Percentiles rank a stretch among this genome's conserved stretches.
Conservation (phyloP, 805 yeast species). For the Schwanniomyces sp. region DNA sequence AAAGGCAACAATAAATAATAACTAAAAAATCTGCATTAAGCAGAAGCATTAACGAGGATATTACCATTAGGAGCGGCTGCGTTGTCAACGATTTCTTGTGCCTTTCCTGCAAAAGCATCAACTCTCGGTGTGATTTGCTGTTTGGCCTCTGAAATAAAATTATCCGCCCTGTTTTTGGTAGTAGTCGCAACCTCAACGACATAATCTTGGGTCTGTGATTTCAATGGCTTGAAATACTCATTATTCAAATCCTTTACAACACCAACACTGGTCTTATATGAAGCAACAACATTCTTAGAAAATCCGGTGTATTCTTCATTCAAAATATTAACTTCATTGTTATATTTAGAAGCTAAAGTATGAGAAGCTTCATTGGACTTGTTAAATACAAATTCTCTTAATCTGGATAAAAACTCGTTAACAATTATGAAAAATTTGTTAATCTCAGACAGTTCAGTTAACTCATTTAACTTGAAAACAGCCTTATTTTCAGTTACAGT, state of each 20-base stretch:
- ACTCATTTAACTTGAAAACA: constrained; percentile 20
- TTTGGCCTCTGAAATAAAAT: constrained; percentile 23
- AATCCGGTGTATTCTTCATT: constrained; percentile 15
- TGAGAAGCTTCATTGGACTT: constrained; percentile 27
- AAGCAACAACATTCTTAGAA: constrained; percentile 25
- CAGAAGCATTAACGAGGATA: constrained; percentile 21
- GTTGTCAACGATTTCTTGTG: constrained; percentile 8
- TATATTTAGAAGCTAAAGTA: constrained; percentile 32
- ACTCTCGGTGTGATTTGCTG: constrained; percentile 11
- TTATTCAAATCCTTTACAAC: constrained; percentile 33
- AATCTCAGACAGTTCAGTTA: constrained; percentile 13
- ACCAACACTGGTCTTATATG: constrained; percentile 32
- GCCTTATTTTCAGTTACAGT: constrained; percentile 24
- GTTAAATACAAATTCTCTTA: constrained; percentile 23
- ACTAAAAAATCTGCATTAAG: constrained; percentile 8
- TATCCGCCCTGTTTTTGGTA: constrained; percentile 35
- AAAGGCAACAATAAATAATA: not conserved
- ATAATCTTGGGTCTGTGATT: constrained; percentile 37
- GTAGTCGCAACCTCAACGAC: constrained; percentile 35
- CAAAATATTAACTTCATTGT: constrained; percentile 27
- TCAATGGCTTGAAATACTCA: constrained; percentile 39
- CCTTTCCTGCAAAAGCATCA: constrained; percentile 9
- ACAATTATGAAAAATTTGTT: constrained; percentile 18
- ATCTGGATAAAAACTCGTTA: constrained; percentile 15
- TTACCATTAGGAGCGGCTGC: constrained; percentile 8